A percentile compares a stretch with the other conserved stretches of the same genome.
Evolutionary conservation across 2,329 filamentous ascomycete species (phyloP).

Genomic region (Blastomyces parvus): DNA sequence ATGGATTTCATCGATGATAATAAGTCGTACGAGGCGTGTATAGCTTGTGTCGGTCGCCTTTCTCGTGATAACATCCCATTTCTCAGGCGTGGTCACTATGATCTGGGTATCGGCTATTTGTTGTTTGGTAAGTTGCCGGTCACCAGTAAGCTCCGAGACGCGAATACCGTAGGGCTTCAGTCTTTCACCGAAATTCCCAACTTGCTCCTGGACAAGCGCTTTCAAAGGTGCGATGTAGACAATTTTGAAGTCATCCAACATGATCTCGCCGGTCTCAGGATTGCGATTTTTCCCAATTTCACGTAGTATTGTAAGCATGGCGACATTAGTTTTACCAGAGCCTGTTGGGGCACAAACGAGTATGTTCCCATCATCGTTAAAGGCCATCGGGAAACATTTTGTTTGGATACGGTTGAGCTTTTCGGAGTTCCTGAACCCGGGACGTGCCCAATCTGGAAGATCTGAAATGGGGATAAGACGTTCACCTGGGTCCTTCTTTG

Average conservation of each 20-base stretch:
- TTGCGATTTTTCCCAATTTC: constrained; percentile 95
- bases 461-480: constrained; percentile 68
- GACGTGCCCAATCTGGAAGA: constrained; percentile 83
- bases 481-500: constrained; percentile 70
- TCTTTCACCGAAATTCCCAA: constrained; percentile 90
- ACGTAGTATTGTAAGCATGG: constrained; percentile 90
- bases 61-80: constrained; percentile 97
- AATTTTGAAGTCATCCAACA: constrained; percentile 95
- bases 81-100: constrained; percentile 96
- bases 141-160: constrained; percentile 92
- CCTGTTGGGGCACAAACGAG: constrained; percentile 94
- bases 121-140: constrained; percentile 95
- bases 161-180: constrained; percentile 83
- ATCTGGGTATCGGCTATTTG: constrained; percentile 97
- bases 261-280: constrained; percentile 80
- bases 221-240: constrained; percentile 96
- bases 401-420: constrained; percentile 93
- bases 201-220: constrained; percentile 92
- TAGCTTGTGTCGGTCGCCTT: constrained; percentile 96
- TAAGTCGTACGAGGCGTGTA: constrained; percentile 88
- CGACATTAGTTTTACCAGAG: constrained; percentile 96
- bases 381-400: constrained; percentile 82
- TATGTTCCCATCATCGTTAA: constrained; percentile 93
- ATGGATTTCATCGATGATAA: constrained; percentile 98
- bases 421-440: constrained; percentile 75